A percentile compares a stretch with the other conserved stretches of the same genome.
phyloP scores from a whole-genome alignment of 495 filamentous ascomycete genomes.

The Hypoxylon cercidicola region DNA sequence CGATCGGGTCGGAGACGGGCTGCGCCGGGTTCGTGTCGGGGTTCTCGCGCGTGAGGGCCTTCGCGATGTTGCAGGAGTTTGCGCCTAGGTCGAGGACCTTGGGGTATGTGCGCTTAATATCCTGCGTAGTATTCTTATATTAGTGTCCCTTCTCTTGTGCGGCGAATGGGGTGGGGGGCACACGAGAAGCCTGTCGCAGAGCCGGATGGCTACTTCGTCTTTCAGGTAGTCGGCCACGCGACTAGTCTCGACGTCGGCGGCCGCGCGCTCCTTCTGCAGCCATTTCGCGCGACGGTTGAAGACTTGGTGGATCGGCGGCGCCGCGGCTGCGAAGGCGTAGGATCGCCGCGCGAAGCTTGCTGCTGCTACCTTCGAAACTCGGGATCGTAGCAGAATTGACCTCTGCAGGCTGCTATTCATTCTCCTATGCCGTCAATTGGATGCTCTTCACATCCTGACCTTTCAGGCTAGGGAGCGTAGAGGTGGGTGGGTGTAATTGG shows the following conservation, averaged over 20 bases:
- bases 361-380: slow-evolving; percentile 13
- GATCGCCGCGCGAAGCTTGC: slow-evolving; percentile 49
- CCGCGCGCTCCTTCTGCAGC: slow-evolving; percentile 89
- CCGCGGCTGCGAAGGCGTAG: slow-evolving; percentile 81
- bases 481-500: slow-evolving; percentile 14
- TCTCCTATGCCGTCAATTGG: slow-evolving; percentile 36
- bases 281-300: slow-evolving; percentile 91
- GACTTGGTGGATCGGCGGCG: slow-evolving; percentile 81
- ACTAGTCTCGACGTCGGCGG: slow-evolving; percentile 72
- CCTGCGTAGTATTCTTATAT: slow-evolving; percentile 57
- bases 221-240: slow-evolving; percentile 88
- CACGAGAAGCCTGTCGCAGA: slow-evolving; percentile 89
- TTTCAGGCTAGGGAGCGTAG: slow-evolving; percentile 6
- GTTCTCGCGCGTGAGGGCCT: slow-evolving; percentile 74
- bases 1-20: slow-evolving; percentile 68
- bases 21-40: slow-evolving; percentile 65
- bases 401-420: slow-evolving; percentile 41
- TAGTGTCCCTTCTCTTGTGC: slow-evolving; percentile 6
- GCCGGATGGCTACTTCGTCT: slow-evolving; percentile 85
- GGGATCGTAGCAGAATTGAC: slow-evolving; percentile 18
- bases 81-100: slow-evolving; percentile 93
- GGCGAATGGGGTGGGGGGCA: slow-evolving; percentile 21
- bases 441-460: slow-evolving; percentile 25
- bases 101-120: slow-evolving; percentile 89
- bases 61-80: slow-evolving; percentile 94